Conservation (phyloP, 2,329 filamentous ascomycete species). For the Sclerotinia trifoliorum region DNA sequence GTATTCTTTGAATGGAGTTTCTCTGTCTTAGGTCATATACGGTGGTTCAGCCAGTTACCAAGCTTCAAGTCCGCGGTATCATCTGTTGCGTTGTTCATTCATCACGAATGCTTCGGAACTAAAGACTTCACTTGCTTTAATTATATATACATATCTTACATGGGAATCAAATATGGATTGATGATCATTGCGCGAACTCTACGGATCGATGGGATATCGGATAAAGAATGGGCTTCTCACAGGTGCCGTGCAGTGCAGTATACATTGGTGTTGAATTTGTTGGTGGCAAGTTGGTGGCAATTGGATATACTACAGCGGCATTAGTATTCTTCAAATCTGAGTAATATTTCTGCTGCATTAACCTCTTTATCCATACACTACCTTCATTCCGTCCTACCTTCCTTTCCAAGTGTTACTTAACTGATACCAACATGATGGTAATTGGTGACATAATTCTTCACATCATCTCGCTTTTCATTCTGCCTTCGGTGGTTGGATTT, state of each 20-base stretch:
- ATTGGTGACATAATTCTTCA: neutral
- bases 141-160: too few relatives aligned
- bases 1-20: neutral
- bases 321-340: neutral
- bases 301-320: neutral
- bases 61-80: neutral
- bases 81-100: neutral
- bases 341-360: neutral
- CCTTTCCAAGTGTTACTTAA: neutral
- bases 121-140: neutral
- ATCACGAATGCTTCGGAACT: neutral
- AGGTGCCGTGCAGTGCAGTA: neutral
- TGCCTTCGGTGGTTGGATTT: neutral
- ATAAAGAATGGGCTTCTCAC: neutral
- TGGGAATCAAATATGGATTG: neutral
- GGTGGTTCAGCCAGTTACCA: neutral
- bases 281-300: neutral
- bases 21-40: neutral
- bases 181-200: neutral
- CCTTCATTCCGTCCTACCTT: neutral
- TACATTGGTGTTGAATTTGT: neutral
- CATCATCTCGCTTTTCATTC: neutral
- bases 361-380: neutral
- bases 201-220: neutral
- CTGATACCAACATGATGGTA: neutral